Evolutionary conservation across 345 rosid genomes (phyloP).

Genomic region (Sonneratia alba): DNA sequence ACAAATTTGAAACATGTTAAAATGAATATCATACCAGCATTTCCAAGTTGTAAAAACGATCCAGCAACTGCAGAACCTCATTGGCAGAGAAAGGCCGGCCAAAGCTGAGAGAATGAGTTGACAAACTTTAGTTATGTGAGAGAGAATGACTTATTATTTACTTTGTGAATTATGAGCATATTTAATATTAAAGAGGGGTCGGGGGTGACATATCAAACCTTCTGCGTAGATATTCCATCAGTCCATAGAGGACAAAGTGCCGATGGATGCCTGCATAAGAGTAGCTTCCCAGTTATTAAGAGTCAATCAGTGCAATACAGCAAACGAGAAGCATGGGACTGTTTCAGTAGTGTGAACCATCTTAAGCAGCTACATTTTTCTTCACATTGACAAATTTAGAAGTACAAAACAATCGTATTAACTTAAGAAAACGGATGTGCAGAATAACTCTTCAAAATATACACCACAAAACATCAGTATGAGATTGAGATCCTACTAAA

Average conservation of each 20-base stretch:
- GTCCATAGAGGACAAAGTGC: conserved; percentile 85
- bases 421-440: background rate
- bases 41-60: conserved; percentile 87
- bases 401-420: background rate
- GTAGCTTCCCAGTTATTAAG: background rate
- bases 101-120: conserved; percentile 37
- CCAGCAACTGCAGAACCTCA: conserved; percentile 87
- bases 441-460: background rate
- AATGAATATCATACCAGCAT: conserved; percentile 51
- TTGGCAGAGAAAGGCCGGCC: conserved; percentile 73
- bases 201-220: conserved; percentile 34
- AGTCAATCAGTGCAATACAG: background rate
- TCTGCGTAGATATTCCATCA: conserved; percentile 78
- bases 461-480: too few species aligned
- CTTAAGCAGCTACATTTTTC: too few species aligned
- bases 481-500: background rate
- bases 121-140: background rate
- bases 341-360: background rate
- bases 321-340: background rate
- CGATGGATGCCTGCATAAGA: conserved; percentile 71
- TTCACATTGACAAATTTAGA: too few species aligned
- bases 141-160: background rate
- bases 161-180: background rate
- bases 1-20: background rate
- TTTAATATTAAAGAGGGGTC: background rate